Conservation (phyloP, 352 stramenopile genomes). For the Globisporangium carolinianum region DNA sequence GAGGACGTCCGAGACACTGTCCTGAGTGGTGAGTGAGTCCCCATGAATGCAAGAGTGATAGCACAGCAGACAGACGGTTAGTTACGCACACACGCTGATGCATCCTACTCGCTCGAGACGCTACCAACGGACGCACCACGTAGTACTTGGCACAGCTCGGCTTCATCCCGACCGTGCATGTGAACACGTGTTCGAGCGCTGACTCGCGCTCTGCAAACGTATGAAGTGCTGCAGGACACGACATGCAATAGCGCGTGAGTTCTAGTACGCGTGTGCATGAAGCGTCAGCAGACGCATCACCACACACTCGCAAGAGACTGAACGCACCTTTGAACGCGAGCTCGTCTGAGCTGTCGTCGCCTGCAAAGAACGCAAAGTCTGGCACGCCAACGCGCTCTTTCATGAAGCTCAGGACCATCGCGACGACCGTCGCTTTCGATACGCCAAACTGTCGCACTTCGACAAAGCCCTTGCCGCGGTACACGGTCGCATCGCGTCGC, state of each 20-base stretch:
- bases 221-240: constrained; percentile 30
- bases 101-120: too few relatives aligned
- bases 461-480: constrained; percentile 58
- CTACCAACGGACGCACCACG: constrained; percentile 38
- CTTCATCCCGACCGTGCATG: constrained; percentile 97
- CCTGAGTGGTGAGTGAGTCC: constrained; percentile 14
- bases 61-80: background rate
- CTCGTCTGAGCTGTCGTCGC: constrained; percentile 98
- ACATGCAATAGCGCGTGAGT: background rate
- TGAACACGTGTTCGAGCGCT: constrained; percentile 68
- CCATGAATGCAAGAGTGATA: background rate
- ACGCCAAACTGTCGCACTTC: constrained; percentile 73
- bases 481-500: constrained; percentile 56
- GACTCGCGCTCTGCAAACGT: constrained; percentile 28
- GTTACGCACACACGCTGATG: background rate
- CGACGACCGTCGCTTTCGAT: constrained; percentile 51
- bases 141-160: constrained; percentile 94
- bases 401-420: constrained; percentile 44
- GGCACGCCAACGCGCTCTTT: constrained; percentile 56
- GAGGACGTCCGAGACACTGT: constrained; percentile 48
- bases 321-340: constrained; percentile 56
- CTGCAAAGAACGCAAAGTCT: constrained; percentile 95
- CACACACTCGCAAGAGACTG: too few relatives aligned
- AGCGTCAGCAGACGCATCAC: background rate
- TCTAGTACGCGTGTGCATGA: background rate